Conservation (phyloP, 2,329 filamentous ascomycete species). For the Macrophomina pseudophaseolina region DNA sequence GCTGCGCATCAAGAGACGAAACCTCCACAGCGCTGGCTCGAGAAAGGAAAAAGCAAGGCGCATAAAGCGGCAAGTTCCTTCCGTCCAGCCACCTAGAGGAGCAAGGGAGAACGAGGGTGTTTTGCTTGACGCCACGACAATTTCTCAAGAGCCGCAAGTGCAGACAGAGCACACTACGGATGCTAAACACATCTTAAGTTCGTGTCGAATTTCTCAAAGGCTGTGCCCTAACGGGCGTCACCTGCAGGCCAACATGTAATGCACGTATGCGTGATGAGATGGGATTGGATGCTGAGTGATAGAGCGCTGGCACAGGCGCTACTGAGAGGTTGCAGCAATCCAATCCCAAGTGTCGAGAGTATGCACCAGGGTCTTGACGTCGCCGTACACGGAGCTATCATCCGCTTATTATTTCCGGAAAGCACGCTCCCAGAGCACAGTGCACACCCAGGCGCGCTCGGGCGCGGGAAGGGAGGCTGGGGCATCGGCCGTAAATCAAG, state of each 20-base stretch:
- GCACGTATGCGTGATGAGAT: slow-evolving; percentile 15
- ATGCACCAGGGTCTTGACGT: slow-evolving; percentile 8
- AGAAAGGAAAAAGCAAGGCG: slow-evolving; percentile 7
- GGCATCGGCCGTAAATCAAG: slow-evolving; percentile 23
- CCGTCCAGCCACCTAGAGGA: slow-evolving; percentile 7
- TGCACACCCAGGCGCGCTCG: slow-evolving; percentile 3
- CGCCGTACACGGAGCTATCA: not conserved
- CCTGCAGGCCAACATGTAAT: slow-evolving; percentile 16
- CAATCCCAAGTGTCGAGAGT: slow-evolving; percentile 8
- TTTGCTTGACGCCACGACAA: slow-evolving; percentile 22
- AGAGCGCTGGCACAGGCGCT: not conserved
- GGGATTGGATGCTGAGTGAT: not conserved
- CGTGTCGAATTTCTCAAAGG: not conserved
- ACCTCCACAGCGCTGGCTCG: not conserved
- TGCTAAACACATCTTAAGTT: not conserved
- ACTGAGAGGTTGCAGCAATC: slow-evolving; percentile 12
- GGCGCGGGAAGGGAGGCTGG: slow-evolving; percentile 6
- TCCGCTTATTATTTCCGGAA: slow-evolving; percentile 23
- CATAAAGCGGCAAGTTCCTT: slow-evolving; percentile 23
- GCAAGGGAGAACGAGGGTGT: not conserved
- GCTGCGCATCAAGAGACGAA: slow-evolving; percentile 2
- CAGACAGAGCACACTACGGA: not conserved
- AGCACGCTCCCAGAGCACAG: slow-evolving; percentile 3
- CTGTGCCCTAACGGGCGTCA: not conserved
- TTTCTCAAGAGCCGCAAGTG: slow-evolving; percentile 14